Evolutionary conservation across 2,329 filamentous ascomycete species (phyloP).

Genomic region (Neurospora crassa): DNA sequence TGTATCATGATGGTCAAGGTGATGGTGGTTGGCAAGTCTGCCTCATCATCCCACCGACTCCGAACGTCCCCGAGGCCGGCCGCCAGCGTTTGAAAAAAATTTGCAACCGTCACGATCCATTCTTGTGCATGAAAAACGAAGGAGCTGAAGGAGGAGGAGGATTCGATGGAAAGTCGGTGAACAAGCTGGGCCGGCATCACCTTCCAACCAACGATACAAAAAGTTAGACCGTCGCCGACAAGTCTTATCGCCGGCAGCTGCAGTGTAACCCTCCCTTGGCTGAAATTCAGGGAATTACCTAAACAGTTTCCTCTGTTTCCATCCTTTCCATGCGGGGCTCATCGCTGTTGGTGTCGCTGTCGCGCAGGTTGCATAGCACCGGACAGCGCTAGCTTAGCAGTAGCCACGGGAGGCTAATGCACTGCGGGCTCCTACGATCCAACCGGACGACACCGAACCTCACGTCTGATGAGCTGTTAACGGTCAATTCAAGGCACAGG

Average conservation of each 20-base stretch:
- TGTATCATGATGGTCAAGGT: neutral
- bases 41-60: neutral
- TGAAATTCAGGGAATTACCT: neutral
- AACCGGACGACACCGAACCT: neutral
- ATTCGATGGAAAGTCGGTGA: slow-evolving; percentile 30
- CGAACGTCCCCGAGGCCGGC: neutral
- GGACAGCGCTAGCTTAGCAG: neutral
- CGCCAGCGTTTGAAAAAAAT: neutral
- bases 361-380: neutral
- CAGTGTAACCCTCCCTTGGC: neutral
- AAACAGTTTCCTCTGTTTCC: neutral
- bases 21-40: neutral
- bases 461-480: neutral
- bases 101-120: neutral
- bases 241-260: neutral
- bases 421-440: neutral
- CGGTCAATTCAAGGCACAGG: neutral
- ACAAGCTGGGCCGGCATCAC: neutral
- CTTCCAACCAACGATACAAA: neutral
- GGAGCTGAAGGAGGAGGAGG: slow-evolving; percentile 30
- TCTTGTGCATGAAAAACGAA: neutral
- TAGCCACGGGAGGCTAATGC: neutral
- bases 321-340: neutral
- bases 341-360: neutral
- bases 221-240: neutral